These are phyloP conservation scores for Avena sativa DNA, from an alignment of 176 grass and related monocot genomes.

Conservation along the genomic window DNA sequence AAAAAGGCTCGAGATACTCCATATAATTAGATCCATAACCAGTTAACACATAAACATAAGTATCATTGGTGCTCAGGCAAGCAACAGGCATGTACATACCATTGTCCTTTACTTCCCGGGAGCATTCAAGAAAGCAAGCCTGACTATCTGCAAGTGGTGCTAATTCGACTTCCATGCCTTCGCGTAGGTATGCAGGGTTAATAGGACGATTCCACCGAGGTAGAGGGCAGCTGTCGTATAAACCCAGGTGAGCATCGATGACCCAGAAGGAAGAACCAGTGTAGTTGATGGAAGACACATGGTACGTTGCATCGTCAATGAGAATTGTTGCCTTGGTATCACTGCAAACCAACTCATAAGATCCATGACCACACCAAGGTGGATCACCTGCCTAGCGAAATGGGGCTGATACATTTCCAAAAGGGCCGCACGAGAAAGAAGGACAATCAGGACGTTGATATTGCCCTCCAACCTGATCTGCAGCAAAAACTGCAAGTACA, in stretches of 20 bases:
- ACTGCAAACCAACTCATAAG: constrained; percentile 1
- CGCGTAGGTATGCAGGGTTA: too few species aligned
- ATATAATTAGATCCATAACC: rapidly evolving
- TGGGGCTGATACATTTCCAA: not conserved
- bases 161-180: not conserved
- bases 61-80: constrained; percentile 30
- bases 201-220: not conserved
- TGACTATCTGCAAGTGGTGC: rapidly evolving
- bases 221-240: not conserved
- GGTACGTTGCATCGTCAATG: not conserved
- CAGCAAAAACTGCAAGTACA: not conserved
- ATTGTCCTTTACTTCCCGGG: not conserved
- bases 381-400: not conserved
- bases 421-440: constrained; percentile 28
- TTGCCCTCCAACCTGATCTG: not conserved
- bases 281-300: not conserved
- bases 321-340: not conserved
- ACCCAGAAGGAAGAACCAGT: not conserved
- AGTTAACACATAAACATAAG: not conserved
- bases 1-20: not conserved
- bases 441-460: not conserved
- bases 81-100: not conserved
- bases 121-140: not conserved
- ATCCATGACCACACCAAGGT: not conserved
- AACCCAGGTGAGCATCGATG: not conserved